These are phyloP conservation scores for Evernia prunastri DNA, from an alignment of 495 filamentous ascomycete species.

Conservation along the genomic window DNA sequence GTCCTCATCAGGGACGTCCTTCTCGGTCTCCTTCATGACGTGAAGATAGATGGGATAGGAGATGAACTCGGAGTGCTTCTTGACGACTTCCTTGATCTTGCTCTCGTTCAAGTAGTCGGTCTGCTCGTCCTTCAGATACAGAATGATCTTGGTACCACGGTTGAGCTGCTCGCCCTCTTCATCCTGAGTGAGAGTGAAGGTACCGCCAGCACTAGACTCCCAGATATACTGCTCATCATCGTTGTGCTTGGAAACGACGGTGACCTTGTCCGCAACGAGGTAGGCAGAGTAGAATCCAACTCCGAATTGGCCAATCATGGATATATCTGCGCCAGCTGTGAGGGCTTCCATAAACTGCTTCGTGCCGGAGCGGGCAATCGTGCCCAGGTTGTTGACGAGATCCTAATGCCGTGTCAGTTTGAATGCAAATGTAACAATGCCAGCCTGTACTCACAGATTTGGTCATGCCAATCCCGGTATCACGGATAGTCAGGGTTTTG, in stretches of 20 bases:
- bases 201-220: constrained; percentile 96
- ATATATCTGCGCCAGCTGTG: constrained; percentile 96
- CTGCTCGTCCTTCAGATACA: constrained; percentile 99
- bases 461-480: constrained; percentile 99
- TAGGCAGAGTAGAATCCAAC: constrained; percentile 99
- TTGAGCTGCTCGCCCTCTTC: constrained; percentile 84
- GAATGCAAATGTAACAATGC: neutral
- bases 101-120: constrained; percentile 95
- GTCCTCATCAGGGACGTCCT: constrained; percentile 95
- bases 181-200: constrained; percentile 88
- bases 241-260: constrained; percentile 95
- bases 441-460: constrained; percentile 75
- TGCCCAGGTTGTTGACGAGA: constrained; percentile 99
- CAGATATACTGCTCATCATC: constrained; percentile 99
- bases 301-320: constrained; percentile 99
- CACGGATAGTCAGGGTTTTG: constrained; percentile 94
- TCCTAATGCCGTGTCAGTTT: constrained; percentile 49
- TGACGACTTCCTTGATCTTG: constrained; percentile 99
- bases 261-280: constrained; percentile 94
- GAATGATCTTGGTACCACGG: constrained; percentile 95
- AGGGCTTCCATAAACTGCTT: constrained; percentile 99
- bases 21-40: constrained; percentile 98
- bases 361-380: constrained; percentile 96
- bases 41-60: constrained; percentile 99
- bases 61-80: constrained; percentile 99